Percentiles rank a stretch among this genome's conserved stretches.
phyloP scores from a whole-genome alignment of 1,139 yeast species.

The Geotrichum candidum region DNA sequence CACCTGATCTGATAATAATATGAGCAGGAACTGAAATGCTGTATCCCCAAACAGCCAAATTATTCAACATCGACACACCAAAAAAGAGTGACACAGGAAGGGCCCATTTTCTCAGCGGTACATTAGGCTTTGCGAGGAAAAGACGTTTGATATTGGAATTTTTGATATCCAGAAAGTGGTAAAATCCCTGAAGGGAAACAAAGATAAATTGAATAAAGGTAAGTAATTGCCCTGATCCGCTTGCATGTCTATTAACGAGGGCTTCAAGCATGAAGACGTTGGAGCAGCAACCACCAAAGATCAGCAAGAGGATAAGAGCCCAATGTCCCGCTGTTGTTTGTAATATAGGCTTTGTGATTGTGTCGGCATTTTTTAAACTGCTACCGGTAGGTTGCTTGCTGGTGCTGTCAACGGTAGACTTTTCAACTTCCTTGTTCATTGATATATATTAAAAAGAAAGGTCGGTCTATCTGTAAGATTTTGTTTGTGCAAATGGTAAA shows the following conservation, averaged over 20 bases:
- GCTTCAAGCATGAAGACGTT: constrained; percentile 61
- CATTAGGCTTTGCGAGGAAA: constrained; percentile 23
- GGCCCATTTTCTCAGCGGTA: constrained; percentile 48
- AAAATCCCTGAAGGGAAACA: constrained; percentile 45
- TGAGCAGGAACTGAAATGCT: constrained; percentile 62
- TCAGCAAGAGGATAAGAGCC: constrained; percentile 34
- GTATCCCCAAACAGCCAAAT: constrained; percentile 48
- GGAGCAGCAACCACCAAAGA: constrained; percentile 70
- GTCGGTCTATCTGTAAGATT: neutral
- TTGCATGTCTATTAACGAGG: constrained; percentile 38
- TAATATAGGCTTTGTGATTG: constrained; percentile 2
- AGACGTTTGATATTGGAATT: constrained; percentile 33
- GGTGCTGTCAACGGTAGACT: neutral
- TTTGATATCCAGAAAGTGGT: constrained; percentile 35
- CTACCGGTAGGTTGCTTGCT: neutral
- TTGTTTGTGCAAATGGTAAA: neutral
- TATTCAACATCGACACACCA: constrained; percentile 50
- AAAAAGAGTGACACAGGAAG: constrained; percentile 49
- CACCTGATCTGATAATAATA: constrained; percentile 60
- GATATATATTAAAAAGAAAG: neutral
- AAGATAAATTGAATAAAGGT: constrained; percentile 58
- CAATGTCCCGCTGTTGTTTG: constrained; percentile 21
- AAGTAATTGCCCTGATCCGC: constrained; percentile 45
- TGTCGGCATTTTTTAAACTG: neutral
- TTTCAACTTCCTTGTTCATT: neutral